Conservation (phyloP, 257 asterid species). For the Penstemon barbatus region DNA sequence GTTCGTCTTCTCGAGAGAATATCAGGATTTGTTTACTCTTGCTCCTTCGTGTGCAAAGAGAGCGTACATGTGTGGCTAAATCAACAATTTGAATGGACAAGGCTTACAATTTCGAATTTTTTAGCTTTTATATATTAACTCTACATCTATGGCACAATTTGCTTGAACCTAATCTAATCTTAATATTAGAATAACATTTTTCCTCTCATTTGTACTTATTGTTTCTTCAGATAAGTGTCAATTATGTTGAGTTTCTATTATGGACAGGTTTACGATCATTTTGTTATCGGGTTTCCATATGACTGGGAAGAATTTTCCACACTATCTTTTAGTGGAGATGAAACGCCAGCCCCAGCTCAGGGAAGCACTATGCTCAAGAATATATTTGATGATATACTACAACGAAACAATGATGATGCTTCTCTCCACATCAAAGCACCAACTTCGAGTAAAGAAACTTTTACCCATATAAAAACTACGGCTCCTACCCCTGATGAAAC, state of each 20-base stretch:
- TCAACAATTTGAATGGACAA: neutral
- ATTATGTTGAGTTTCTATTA: conserved; percentile 4
- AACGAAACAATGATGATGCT: conserved; percentile 24
- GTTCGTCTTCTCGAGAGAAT: neutral
- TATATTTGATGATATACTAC: conserved; percentile 33
- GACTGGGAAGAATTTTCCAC: conserved; percentile 64
- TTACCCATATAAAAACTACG: neutral
- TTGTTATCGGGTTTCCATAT: conserved; percentile 69
- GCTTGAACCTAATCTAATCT: neutral
- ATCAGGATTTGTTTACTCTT: neutral
- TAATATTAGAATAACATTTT: neutral
- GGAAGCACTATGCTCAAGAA: conserved; percentile 21
- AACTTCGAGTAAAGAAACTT: conserved; percentile 24
- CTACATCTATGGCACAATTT: neutral
- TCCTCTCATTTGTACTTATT: neutral
- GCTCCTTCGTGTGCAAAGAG: neutral
- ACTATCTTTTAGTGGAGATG: conserved; percentile 36
- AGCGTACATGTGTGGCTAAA: neutral
- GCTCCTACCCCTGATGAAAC: conserved; percentile 19
- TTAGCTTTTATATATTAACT: neutral
- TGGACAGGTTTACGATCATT: conserved; percentile 50
- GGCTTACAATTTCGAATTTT: neutral
- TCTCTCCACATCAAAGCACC: conserved; percentile 9
- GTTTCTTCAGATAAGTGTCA: conserved; percentile 1
- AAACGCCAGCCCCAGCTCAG: conserved; percentile 19